Base-by-base conservation (phyloP, 441 rosid genomes). In the Gossypium gossypioides region DNA sequence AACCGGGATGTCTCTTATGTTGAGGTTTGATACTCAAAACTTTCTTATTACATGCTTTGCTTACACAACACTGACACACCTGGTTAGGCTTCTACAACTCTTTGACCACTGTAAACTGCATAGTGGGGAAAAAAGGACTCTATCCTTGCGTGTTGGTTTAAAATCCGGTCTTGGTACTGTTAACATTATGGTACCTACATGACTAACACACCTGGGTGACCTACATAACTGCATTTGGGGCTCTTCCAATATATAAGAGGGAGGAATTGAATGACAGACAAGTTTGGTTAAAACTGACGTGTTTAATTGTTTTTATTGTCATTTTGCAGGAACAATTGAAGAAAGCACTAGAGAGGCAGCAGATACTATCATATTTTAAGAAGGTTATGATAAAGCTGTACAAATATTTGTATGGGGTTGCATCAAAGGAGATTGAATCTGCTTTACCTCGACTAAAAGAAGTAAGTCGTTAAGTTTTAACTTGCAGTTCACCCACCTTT, bases 381-480 rank as follows among this genome's bases (percentile, higher is more conserved):
- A 96, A 93, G 86, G 83, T 84, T 75, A 88, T 84, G 89, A 87
- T 84, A 81, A 96, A 91, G 81, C 79, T 96, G 60, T 72, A 87
- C 81, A 89, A 87, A 73, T 86, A 88, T 74, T 74, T 96, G 60
- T 66, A 84, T 29, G 81, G 84, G 52, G 72, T 86, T 72, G 91
- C 92, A 61, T 78, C 91, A 5, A 77, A 86, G 46, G 94, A 93
- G 84, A 80, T 86, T 40, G 83, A 81, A 46, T 73, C 89, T 32
- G 85, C 88, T 62, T 75, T 86, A 50, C 97, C 96, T 59, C 88
- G 90, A 72, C 70, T 91, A 68, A 90, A 85, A 84, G 95, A 91
- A 79, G 99, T 91, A 79, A 86, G 89, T 77, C 64, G 58, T 66
- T 21, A 6, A 0, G 18, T 57, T 37, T 37, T 25, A 52, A 18